Evolutionary conservation across 208 protist species (phyloP).

Genomic region (Leishmania gerbilli): DNA sequence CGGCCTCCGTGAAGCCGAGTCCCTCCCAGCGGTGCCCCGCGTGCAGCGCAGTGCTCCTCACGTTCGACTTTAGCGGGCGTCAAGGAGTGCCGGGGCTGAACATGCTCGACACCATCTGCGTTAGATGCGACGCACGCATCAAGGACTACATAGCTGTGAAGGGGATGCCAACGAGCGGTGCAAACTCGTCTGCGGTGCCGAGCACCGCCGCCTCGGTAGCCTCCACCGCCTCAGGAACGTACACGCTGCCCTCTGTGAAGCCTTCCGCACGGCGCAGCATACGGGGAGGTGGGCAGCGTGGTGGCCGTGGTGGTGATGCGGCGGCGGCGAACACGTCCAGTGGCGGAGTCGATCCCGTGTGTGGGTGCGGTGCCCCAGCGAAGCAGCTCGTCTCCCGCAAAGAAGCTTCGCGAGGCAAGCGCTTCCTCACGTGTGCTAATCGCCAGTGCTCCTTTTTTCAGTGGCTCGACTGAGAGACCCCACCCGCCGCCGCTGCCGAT

Average conservation of each 20-base stretch:
- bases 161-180: conserved; percentile 17
- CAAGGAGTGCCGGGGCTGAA: conserved; percentile 71
- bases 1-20: conserved; percentile 44
- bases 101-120: conserved; percentile 65
- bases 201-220: neutral
- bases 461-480: conserved; percentile 61
- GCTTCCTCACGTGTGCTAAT: conserved; percentile 75
- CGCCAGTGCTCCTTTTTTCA: conserved; percentile 80
- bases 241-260: conserved; percentile 55
- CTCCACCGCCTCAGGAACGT: conserved; percentile 15
- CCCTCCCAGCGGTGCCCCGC: conserved; percentile 50
- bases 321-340: neutral
- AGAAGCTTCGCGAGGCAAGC: conserved; percentile 61
- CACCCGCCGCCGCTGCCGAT: neutral
- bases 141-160: conserved; percentile 81
- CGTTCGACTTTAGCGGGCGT: conserved; percentile 77
- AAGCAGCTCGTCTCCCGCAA: conserved; percentile 80
- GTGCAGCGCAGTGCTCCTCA: conserved; percentile 68
- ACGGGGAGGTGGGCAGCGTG: conserved; percentile 20
- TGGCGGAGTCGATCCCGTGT: conserved; percentile 30
- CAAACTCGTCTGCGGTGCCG: conserved; percentile 4
- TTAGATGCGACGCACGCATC: conserved; percentile 78
- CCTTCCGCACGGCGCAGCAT: conserved; percentile 6
- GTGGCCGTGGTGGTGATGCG: conserved; percentile 16
- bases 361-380: conserved; percentile 62